phyloP scores from a whole-genome alignment of 148 eudicot species.

The Drosera capensis region DNA sequence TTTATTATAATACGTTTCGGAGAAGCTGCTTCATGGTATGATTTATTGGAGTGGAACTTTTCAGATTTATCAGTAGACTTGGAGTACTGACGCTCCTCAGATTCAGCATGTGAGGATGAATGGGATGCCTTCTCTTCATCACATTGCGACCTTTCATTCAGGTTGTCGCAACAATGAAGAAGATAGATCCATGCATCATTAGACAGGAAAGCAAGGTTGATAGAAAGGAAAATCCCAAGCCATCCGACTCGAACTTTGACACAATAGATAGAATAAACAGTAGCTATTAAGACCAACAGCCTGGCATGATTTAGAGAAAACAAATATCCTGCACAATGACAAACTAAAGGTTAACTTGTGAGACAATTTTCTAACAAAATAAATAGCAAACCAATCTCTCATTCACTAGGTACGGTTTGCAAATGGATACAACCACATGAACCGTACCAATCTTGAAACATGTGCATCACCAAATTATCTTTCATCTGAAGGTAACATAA shows the following conservation, averaged over 20 bases:
- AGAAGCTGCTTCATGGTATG: slow-evolving; percentile 31
- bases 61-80: slow-evolving; percentile 54
- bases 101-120: slow-evolving; percentile 50
- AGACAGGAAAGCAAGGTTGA: slow-evolving; percentile 82
- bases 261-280: slow-evolving; percentile 58
- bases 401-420: too few species aligned
- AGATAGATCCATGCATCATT: slow-evolving; percentile 55
- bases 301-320: slow-evolving; percentile 93
- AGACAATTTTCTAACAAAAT: neutral
- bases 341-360: slow-evolving; percentile 1
- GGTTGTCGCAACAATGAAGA: slow-evolving; percentile 82
- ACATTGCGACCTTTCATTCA: slow-evolving; percentile 54
- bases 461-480: too few species aligned
- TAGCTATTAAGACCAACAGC: slow-evolving; percentile 75
- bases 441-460: too few species aligned
- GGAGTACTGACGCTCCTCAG: slow-evolving; percentile 46
- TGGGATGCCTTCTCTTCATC: slow-evolving; percentile 70
- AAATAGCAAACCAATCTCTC: neutral
- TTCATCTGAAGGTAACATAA: too few species aligned
- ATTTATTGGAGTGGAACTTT: slow-evolving; percentile 32
- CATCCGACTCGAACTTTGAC: slow-evolving; percentile 84
- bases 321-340: slow-evolving; percentile 57
- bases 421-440: too few species aligned
- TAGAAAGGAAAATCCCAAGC: slow-evolving; percentile 63
- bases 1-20: slow-evolving; percentile 24